These are phyloP conservation scores for Pythium rhizo-oryzae DNA, from an alignment of 352 stramenopile species.

Conservation along the genomic window DNA sequence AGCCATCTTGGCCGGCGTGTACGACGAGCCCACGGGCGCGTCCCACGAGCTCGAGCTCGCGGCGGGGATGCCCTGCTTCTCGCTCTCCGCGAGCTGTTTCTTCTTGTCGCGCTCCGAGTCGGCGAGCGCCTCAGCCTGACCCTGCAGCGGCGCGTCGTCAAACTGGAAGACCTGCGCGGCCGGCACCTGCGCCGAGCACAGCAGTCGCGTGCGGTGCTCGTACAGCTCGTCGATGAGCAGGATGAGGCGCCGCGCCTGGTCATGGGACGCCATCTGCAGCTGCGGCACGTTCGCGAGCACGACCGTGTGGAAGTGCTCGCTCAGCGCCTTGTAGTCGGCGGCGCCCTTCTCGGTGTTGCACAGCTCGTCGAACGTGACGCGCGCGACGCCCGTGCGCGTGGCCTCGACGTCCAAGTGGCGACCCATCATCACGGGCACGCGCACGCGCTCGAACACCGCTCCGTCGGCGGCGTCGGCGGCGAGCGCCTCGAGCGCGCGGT, in stretches of 20 bases:
- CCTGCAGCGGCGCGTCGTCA: slow-evolving; percentile 40
- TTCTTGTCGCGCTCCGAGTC: slow-evolving; percentile 45
- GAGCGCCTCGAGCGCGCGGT: slow-evolving; percentile 45
- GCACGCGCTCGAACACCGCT: slow-evolving; percentile 34
- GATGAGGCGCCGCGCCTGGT: slow-evolving; percentile 96
- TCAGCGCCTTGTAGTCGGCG: slow-evolving; percentile 95
- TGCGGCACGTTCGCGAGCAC: slow-evolving; percentile 90
- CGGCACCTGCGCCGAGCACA: slow-evolving; percentile 53
- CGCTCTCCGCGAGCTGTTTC: slow-evolving; percentile 41
- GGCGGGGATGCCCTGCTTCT: slow-evolving; percentile 50
- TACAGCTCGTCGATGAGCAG: slow-evolving; percentile 98
- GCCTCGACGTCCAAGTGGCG: slow-evolving; percentile 56
- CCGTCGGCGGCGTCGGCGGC: slow-evolving; percentile 43
- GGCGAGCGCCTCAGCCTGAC: slow-evolving; percentile 31
- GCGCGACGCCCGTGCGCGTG: slow-evolving; percentile 47
- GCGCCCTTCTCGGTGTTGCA: slow-evolving; percentile 94
- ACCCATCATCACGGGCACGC: slow-evolving; percentile 83
- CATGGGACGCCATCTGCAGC: slow-evolving; percentile 86
- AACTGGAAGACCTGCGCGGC: slow-evolving; percentile 72
- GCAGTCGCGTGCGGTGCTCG: slow-evolving; percentile 75
- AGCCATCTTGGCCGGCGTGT: slow-evolving; percentile 62
- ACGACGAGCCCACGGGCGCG: slow-evolving; percentile 49
- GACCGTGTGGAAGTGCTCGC: slow-evolving; percentile 91
- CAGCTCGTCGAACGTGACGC: slow-evolving; percentile 93
- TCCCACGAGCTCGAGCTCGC: slow-evolving; percentile 79